Base-by-base conservation (phyloP, 805 yeast genomes). In the Kuraishia molischiana region DNA sequence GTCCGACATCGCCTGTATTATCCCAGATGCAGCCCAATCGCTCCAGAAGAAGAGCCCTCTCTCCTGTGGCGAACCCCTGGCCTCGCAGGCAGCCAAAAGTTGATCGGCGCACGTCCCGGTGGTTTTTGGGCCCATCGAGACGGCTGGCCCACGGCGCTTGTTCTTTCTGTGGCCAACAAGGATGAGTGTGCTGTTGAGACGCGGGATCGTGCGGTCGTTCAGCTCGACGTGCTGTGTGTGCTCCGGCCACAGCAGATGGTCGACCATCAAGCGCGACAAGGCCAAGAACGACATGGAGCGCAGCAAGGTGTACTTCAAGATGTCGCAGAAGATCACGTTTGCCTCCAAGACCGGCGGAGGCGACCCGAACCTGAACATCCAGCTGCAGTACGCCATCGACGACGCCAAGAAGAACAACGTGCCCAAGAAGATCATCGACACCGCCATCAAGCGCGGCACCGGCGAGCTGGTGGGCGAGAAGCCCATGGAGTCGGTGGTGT, bases 221-320 rank as follows among this genome's bases (percentile, higher is more conserved):
- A 28, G 32, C n/a, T 18, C 24, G n/a, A 37, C 51, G 52, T 35
- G 49, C 29, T 3, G 37, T 1, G 30, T 45, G 1, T 40, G 43
- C n/a, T 77, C 86, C 0, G 98, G 98, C 1, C 98, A 90, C 58
- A 81, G 85, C 28, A 90, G 89, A 59, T 90, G 98, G 98, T 85
- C 94, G 32, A 85, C 84, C 35, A 90, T 92, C 48, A 83, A 87
- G 53, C 97, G 87, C 54, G 92, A 84, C 54, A 90, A 90, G 60
- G 95, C 95, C 39, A 85, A 85, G 44, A 86, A 87, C 51, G 98
- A 90, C 61, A 84, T 86, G 17, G 76, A 72, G 41, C 79, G 75
- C 55, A 79, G 85, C 41, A 72, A 76, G 39, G 66, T 76, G 21
- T 77, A 85, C 4, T 81, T 79, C 48, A 75, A 78, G 47, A 66